phyloP scores from a whole-genome alignment of 306 rosid species.

The Cyamopsis tetragonoloba region DNA sequence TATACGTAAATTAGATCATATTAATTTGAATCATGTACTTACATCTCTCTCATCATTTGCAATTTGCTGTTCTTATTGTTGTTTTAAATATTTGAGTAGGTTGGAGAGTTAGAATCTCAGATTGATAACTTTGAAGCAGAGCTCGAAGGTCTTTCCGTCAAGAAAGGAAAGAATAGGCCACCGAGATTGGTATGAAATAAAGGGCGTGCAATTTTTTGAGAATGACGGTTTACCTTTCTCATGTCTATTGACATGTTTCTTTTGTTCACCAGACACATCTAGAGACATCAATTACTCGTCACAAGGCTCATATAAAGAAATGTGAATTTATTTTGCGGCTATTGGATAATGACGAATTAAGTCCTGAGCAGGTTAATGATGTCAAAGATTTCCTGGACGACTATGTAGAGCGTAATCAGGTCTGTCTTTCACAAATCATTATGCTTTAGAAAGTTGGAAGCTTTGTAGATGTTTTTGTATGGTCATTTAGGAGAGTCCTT shows the following conservation, averaged over 20 bases:
- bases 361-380: conserved; percentile 96
- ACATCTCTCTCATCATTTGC: not conserved
- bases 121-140: conserved; percentile 97
- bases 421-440: conserved; percentile 26
- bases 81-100: conserved; percentile 47
- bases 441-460: not conserved
- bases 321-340: conserved; percentile 87
- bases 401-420: conserved; percentile 98
- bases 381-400: conserved; percentile 93
- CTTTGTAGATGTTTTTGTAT: not conserved
- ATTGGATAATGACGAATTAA: conserved; percentile 90
- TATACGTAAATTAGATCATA: not conserved
- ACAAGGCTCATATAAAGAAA: conserved; percentile 97
- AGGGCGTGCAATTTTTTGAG: conserved; percentile 1
- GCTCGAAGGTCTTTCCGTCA: conserved; percentile 87
- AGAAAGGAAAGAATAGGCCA: conserved; percentile 87
- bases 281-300: conserved; percentile 89
- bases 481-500: not conserved
- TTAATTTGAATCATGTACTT: conserved; percentile 1
- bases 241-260: conserved; percentile 11
- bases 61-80: conserved; percentile 6
- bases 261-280: conserved; percentile 61
- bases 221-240: conserved; percentile 22
- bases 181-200: conserved; percentile 78
- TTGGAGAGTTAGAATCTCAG: conserved; percentile 88